Base-by-base conservation (phyloP, 1,284 basidiomycete species). In the Coriolopsis trogii region DNA sequence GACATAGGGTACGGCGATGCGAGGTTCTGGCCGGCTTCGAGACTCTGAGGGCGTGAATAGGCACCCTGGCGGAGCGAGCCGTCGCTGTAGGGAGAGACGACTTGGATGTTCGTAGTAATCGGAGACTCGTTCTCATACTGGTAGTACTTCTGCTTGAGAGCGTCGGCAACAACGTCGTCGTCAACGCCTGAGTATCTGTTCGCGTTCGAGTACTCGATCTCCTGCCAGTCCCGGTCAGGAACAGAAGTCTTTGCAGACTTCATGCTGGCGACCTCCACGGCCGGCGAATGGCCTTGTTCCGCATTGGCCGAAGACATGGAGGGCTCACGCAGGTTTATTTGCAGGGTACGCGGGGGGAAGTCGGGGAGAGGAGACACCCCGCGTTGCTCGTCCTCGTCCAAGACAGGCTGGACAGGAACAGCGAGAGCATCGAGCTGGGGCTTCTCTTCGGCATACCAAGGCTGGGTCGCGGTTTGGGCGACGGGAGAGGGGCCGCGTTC, bases 201-300 rank as follows among this genome's bases (percentile, higher is more conserved):
- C 9, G 57, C 57, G 26, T 59, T 59, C 4, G 57, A 59, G 41
- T 51, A 59, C 42, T 59, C 57, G 34, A 59, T 48, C 13, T 59
- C 53, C 5, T 48, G 26, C 57, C 57, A 59, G 37, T 56, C 42
- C 38, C 51, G 41, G 36, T 49, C 33, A 3, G 48, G 48, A 8
- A 51, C 6, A 13, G 53, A 43, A 5, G 57, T 51, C 34, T 28
- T 30, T 36, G 34, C 50, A 15, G 36, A 40, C 4, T 46, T 41
- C 2, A 15, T 9, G 3, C 39, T 41, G 5, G 36, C 42, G n/a
- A 36, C 42, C n/a, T 47, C 36, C 18, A 50, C 40, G 4, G 46
- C 31, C 7, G n/a, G n/a, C n/a, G n/a, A n/a, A n/a, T n/a, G n/a
- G n/a, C n/a, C n/a, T n/a, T n/a, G n/a, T n/a, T n/a, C n/a, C n/a